Base-by-base conservation (phyloP, 805 yeast genomes). In the Blastobotrys peoriensis region DNA sequence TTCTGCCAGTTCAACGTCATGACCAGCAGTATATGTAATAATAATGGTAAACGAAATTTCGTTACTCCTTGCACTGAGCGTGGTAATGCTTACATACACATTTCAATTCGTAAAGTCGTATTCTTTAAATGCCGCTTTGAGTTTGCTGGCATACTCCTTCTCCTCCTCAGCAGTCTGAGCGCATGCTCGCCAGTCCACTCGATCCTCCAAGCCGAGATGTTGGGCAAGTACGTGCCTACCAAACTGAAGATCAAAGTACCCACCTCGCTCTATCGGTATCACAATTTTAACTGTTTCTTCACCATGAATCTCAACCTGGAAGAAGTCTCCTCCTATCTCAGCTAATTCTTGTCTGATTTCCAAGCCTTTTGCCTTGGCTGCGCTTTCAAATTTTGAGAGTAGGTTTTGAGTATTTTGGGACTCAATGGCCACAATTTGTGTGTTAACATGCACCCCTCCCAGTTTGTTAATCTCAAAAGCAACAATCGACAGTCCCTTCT, bases 171-270 rank as follows among this genome's bases (percentile, higher is more conserved):
- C 66, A 0, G 82, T 64, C 60, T 87, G 94, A 39, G 67, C 64
- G 56, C 96, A 87, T 41, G 76, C 75, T 45, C 81, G 82, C 97
- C 96, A 88, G 46, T 78, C 79, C 50, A 88, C 69, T 20, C 66
- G 49, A 42, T 78, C 79, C 2, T 83, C 81, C 13, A 75, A 66
- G 36, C 71, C 76, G 40, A 88, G 58, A 2, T 81, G 62, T 49
- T 70, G 70, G 0, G 96, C 89, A 22, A 86, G 55, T 1, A 84
- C 88, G 55, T 87, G 73, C 59, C 97, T 70, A 1, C 95, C 95
- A 55, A 89, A 85, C 53, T 86, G 95, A 10, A 86, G 63, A 60
- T 89, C 96, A 5, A 87, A 64, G 34, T 34, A 27, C 27, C 36
- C 41, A 22, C 36, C 30, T n/a, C 36, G 48, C 9, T 48, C 55